Percentiles rank a stretch among this genome's conserved stretches.
phyloP scores from a whole-genome alignment of 345 rosid genomes.

The Brassica rapa region DNA sequence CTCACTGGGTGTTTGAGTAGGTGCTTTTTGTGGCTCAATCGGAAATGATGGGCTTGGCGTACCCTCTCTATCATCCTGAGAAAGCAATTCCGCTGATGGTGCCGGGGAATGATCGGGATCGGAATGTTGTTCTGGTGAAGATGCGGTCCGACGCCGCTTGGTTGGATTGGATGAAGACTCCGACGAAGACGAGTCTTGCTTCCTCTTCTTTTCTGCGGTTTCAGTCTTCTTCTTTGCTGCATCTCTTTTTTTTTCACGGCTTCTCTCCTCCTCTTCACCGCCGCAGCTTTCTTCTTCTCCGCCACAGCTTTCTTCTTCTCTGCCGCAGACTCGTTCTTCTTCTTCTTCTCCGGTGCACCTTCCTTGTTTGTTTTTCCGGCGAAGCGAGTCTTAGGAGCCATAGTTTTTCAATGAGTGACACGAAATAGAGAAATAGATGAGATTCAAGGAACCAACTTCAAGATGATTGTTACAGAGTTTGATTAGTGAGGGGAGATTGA shows the following conservation, averaged over 20 bases:
- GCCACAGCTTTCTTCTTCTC: no score
- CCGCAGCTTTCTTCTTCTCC: neutral
- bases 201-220: neutral
- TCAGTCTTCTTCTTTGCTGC: neutral
- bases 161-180: no score
- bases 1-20: neutral
- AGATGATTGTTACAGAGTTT: neutral
- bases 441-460: neutral
- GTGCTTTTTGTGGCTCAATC: neutral
- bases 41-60: neutral
- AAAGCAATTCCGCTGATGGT: neutral
- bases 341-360: neutral
- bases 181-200: no score
- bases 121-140: no score
- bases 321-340: neutral
- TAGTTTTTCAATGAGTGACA: neutral
- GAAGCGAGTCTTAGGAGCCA: neutral
- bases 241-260: neutral
- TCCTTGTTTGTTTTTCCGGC: neutral
- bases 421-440: neutral
- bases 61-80: neutral
- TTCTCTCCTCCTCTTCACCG: neutral
- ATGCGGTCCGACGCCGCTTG: no score
- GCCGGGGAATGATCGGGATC: neutral
- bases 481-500: neutral